Evolutionary conservation across 2,329 filamentous ascomycete species (phyloP), one percentile per base, ranked within the genome.

Genomic region (Epichloe bromicola): DNA sequence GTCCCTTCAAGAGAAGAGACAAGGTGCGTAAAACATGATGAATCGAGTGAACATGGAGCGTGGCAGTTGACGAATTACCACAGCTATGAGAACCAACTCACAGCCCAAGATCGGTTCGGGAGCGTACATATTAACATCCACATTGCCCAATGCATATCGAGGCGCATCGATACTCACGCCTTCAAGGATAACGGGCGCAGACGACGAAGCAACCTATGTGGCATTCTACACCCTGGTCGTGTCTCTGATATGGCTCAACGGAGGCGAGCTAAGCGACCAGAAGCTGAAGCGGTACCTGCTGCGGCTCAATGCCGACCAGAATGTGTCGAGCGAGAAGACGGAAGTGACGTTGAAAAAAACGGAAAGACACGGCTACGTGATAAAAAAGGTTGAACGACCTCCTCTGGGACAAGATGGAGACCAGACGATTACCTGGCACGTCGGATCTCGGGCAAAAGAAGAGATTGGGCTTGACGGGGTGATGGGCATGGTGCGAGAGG

Each of bases 391-490:
- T 19, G 89, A 96, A 58, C 78, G 70, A 43, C 72, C 72, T 12
- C 65, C 67, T 52, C 63, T 61, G 64, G 67, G 68, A 4, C 59
- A 71, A 33, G 81, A 80, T 1, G 87, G 86, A 26, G 87, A 95
- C 38, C 83, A 91, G 55, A 74, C 79, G 2, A 74, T 88, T 7
- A 89, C 87, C 46, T 98, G 88, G 76, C 79, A 86, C 51, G 79
- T 96, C 14, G 93, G 93, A 0, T 85, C 88, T 5, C 78, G 93
- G 20, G 91, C 86, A 5, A 93, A 86, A 67, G 75, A 90, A 7
- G 93, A 97, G 66, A 79, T 97, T 37, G 87, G 86, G 0, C 74
- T 82, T n/a, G 76, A 81, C 47, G 87, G 86, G 1, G 85, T 93
- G 12, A 79, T 82, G 17, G 82, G 80, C 0, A 67, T 96, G 55